Evolutionary conservation across 352 stramenopile genomes (phyloP), one percentile per base, ranked within the genome.

Genomic region (Phytopythium mirpurense): DNA sequence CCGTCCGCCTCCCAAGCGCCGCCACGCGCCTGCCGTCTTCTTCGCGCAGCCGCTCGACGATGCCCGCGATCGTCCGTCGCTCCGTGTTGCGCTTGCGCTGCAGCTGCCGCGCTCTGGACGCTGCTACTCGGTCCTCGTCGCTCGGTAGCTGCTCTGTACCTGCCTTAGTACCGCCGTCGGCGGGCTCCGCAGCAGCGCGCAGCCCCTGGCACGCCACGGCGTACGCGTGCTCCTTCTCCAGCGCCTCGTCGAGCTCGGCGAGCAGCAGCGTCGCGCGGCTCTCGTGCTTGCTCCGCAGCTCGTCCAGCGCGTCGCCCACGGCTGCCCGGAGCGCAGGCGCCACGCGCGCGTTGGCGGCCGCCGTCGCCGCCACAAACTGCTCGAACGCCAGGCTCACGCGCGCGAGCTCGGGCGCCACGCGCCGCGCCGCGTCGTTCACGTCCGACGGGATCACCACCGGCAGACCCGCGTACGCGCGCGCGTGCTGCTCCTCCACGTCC

Each of bases 401-500:
- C 21, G 52, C 51, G 1, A 83, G 63, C 29, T 56, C 54, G 16
- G 67, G 54, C 18, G 60, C 45, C 18, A 14, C n/a, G 7, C n/a
- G 31, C 11, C 42, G 45, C 23, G 55, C 12, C 8, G 43, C 51
- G n/a, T 43, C n/a, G 3, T 40, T 49, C 23, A 55, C 12, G 12
- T 60, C 43, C 43, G 43, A 50, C 26, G 43, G 23, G 42, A 95
- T 83, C 6, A 92, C 83, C 50, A 95, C 84, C 61, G 85, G 19
- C 76, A 68, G 5, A 90, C 88, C 58, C 80, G 84, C 10, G 82
- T 79, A 59, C 63, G 93, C 45, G 82, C 84, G 41, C 76, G 79
- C 21, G 81, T 91, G 40, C 80, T 86, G 49, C 27, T 74, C 60
- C 36, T 82, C 62, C 11, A 46, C 53, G 7, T 34, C 42, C 42